Base-by-base conservation (phyloP, 768 basidiomycete genomes). In the Sutorius australiensis region DNA sequence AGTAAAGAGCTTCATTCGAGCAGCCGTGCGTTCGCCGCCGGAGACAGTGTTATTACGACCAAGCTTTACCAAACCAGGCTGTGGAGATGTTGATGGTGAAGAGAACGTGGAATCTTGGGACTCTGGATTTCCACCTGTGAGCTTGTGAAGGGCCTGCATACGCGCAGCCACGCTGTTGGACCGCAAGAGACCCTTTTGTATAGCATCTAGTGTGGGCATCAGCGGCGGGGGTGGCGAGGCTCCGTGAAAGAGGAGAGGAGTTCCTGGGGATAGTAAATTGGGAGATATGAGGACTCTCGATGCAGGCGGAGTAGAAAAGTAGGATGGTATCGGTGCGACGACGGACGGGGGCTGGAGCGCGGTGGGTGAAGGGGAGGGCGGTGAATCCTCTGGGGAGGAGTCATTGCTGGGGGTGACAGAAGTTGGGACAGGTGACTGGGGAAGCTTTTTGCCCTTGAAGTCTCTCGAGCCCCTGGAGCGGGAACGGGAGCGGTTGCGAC, bases 121-220 rank as follows among this genome's bases (percentile, higher is more conserved):
- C 56, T 89, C 87, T 11, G 32, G 51, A 44, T 78, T 77, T 27
- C 85, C 87, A 37, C 89, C 88, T 1, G 87, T 92, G 50, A 97
- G 75, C 67, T 92, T 94, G 52, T 71, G 83, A 81, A 95, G 82
- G 5, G 92, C 92, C 63, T 86, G 80, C 46, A 84, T 80, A 48
- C 87, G 80, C 19, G 87, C 89, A n/a, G 89, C 77, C 11, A 83
- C 90, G 63, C 93, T 95, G 66, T 95, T 94, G 2, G 94, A 95
- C 17, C 94, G 85, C 63, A 90, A 85, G 3, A 97, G 79, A 14
- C 87, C 86, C 62, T 77, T 81, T 64, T 86, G 85, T 34, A 95
- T 73, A 19, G 86, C 88, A 61, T 91, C 87, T 6, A 95, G 75
- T 4, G 89, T 82, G 0, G 91, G 91, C 33, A 87, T 69, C 61